Evolutionary conservation across 1,284 basidiomycete genomes (phyloP).

Genomic region (Cryptococcus hybrid): DNA sequence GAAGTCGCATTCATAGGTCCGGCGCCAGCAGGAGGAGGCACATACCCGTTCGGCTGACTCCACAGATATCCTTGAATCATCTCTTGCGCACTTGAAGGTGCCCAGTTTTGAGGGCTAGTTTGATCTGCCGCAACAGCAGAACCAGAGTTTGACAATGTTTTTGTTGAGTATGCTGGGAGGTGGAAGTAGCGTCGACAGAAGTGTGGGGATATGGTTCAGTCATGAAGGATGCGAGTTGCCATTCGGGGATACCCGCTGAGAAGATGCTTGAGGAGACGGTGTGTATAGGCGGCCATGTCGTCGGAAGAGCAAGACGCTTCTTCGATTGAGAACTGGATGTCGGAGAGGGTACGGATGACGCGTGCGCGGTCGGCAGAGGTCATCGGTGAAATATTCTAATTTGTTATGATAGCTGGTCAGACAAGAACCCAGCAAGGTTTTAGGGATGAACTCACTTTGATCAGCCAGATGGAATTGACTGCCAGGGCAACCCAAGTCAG

Average conservation of each 20-base stretch:
- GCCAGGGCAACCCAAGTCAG: constrained; percentile 26
- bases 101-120: constrained; percentile 6
- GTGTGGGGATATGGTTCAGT: background rate
- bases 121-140: background rate
- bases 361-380: constrained; percentile 16
- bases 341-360: constrained; percentile 16
- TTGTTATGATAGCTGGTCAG: background rate
- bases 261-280: constrained; percentile 29
- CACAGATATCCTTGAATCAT: constrained; percentile 29
- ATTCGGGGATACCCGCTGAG: constrained; percentile 13
- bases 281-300: constrained; percentile 31
- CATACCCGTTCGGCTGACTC: constrained; percentile 1
- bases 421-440: background rate
- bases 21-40: too few relatives aligned
- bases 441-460: constrained; percentile 14
- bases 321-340: constrained; percentile 13
- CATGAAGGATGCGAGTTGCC: constrained; percentile 6
- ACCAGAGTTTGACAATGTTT: too few relatives aligned
- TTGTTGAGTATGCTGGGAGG: background rate
- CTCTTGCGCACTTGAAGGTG: constrained; percentile 19
- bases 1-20: background rate
- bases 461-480: constrained; percentile 25
- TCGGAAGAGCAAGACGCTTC: constrained; percentile 21
- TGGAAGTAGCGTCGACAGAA: background rate
- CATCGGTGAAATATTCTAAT: constrained; percentile 28